These are phyloP conservation scores for Macadamia tetraphylla DNA, from an alignment of 164 flowering plant species.

Conservation along the genomic window DNA sequence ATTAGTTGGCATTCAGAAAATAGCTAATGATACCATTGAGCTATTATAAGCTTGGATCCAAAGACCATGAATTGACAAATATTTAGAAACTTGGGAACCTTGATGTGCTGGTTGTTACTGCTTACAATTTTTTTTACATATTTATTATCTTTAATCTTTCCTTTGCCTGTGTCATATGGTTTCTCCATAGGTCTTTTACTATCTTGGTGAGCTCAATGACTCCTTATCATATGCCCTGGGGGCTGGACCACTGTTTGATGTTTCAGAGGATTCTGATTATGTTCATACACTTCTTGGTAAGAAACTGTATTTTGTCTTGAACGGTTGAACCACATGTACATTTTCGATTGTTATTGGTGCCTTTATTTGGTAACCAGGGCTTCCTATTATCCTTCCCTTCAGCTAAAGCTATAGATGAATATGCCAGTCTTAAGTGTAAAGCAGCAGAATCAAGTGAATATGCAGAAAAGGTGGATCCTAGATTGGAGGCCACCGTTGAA, in stretches of 20 bases:
- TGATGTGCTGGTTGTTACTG: neutral
- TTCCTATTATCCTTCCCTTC: slow-evolving; percentile 14
- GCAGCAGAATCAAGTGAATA: slow-evolving; percentile 64
- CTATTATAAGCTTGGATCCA: too few species aligned
- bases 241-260: slow-evolving; percentile 88
- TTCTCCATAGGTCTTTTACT: slow-evolving; percentile 69
- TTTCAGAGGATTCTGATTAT: slow-evolving; percentile 83
- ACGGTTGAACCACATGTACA: neutral
- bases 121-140: neutral
- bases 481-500: slow-evolving; percentile 95
- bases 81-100: neutral
- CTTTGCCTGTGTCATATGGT: neutral
- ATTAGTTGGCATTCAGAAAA: too few species aligned
- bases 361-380: neutral
- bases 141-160: neutral
- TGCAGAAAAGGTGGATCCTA: slow-evolving; percentile 61
- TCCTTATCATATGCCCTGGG: slow-evolving; percentile 91
- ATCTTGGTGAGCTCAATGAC: slow-evolving; percentile 84
- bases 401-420: slow-evolving; percentile 98
- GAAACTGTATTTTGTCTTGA: slow-evolving; percentile 5
- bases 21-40: too few species aligned
- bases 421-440: slow-evolving; percentile 75
- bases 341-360: neutral
- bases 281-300: slow-evolving; percentile 87
- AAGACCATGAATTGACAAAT: too few species aligned